Evolutionary conservation across 805 yeast species (phyloP), one percentile per base, ranked within the genome.

Genomic region (Maudiozyma barnettii): DNA sequence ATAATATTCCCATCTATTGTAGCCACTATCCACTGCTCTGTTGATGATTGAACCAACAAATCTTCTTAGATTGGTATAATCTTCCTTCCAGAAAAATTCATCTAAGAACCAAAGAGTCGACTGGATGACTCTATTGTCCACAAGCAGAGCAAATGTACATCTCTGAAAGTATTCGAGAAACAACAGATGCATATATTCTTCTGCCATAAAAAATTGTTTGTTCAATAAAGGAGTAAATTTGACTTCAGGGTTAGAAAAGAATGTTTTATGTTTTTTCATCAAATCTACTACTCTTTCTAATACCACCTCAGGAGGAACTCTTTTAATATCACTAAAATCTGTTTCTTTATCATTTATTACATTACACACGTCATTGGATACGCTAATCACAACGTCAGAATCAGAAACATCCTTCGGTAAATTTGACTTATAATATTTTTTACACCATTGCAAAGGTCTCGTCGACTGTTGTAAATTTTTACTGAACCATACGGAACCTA

Each of bases 1-100:
- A n/a, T 55, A 49, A 37, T 48, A 54, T 26, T 55, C 56, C 59
- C 59, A 55, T 29, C 59, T 36, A 39, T 47, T 48, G 6, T 52
- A 39, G 7, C 49, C 45, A 5, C 13, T 8, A 22, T 46, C 49
- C 8, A 43, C 13, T 2, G 39, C 42, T 4, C 45, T 23, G 3
- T 19, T 10, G 14, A 38, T 23, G 8, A 41, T 20, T n/a, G 16
- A 3, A 13, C 21, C 12, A n/a, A 30, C 39, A 14, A 30, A 7
- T 18, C 39, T 43, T n/a, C 31, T 31, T 12, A 45, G n/a, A 6
- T 12, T 41, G 3, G 2, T 20, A 19, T 12, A 5, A 13, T 43
- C 46, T 9, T 33, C 33, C 8, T 41, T 39, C 48, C 46, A 45
- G 21, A 13, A 5, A 12, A 13, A 26, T 5, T 26, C 19, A 6